phyloP scores from a whole-genome alignment of 2,329 filamentous ascomycete species.

The Aspergillus transmontanensis region DNA sequence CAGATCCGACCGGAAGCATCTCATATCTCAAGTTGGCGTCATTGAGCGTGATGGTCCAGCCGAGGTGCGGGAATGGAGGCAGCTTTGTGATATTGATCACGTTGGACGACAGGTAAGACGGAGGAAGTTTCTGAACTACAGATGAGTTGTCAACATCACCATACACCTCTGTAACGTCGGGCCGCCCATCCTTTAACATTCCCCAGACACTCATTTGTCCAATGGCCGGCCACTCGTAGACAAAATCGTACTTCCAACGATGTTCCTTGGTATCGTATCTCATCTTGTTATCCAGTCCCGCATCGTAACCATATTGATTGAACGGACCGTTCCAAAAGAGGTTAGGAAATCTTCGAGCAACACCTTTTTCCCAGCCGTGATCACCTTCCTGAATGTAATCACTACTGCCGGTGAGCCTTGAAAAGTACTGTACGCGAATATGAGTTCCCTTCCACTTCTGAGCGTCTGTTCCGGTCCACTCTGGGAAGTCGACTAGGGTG shows the following conservation, averaged over 20 bases:
- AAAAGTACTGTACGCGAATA: slow-evolving; percentile 66
- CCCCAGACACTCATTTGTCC: slow-evolving; percentile 69
- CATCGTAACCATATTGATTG: slow-evolving; percentile 67
- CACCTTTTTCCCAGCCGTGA: slow-evolving; percentile 37
- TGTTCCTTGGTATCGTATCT: slow-evolving; percentile 48
- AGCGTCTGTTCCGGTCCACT: slow-evolving; percentile 60
- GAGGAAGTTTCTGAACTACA: slow-evolving; percentile 63
- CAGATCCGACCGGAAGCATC: slow-evolving; percentile 57
- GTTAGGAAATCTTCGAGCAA: slow-evolving; percentile 60
- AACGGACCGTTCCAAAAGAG: slow-evolving; percentile 64
- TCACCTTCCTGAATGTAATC: slow-evolving; percentile 64
- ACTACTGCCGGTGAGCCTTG: slow-evolving; percentile 60
- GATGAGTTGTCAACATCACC: slow-evolving; percentile 63
- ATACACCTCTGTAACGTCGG: slow-evolving; percentile 61
- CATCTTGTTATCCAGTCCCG: slow-evolving; percentile 59
- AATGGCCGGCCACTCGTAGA: slow-evolving; percentile 65
- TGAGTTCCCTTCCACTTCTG: slow-evolving; percentile 66
- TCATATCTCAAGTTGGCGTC: slow-evolving; percentile 59
- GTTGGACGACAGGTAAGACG: slow-evolving; percentile 58
- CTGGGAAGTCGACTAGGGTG: slow-evolving; percentile 48
- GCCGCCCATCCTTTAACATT: slow-evolving; percentile 63
- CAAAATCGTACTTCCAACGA: slow-evolving; percentile 61
- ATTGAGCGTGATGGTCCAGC: slow-evolving; percentile 58
- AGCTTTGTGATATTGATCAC: slow-evolving; percentile 61
- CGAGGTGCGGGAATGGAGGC: slow-evolving; percentile 58